These are phyloP conservation scores for Neurospora cerealis DNA, from an alignment of 495 filamentous ascomycete genomes.

Conservation along the genomic window DNA sequence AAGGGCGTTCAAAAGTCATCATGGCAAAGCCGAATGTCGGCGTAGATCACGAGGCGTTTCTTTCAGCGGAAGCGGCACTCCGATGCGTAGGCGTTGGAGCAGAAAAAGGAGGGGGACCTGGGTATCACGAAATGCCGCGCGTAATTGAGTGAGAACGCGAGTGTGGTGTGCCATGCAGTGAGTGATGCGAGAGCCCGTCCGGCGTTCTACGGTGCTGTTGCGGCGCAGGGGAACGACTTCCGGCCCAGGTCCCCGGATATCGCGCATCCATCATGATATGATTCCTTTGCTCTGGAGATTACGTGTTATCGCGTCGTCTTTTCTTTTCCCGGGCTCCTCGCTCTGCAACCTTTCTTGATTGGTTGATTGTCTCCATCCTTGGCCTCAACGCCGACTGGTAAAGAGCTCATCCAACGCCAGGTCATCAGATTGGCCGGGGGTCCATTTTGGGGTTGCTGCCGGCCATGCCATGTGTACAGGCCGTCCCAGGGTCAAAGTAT, in stretches of 20 bases:
- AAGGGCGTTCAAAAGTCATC: neutral
- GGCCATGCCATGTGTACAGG: neutral
- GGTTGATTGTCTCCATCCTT: neutral
- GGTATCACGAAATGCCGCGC: neutral
- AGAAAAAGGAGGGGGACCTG: neutral
- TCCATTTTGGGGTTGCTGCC: neutral
- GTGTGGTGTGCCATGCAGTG: neutral
- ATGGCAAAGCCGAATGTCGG: neutral
- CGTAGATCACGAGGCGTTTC: neutral
- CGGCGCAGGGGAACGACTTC: neutral
- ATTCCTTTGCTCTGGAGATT: neutral
- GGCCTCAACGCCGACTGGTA: neutral
- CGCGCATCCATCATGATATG: neutral
- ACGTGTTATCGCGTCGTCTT: neutral
- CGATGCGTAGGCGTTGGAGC: neutral
- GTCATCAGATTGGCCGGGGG: neutral
- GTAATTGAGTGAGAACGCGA: neutral
- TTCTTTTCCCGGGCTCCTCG: neutral
- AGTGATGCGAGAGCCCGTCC: neutral
- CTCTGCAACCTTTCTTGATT: neutral
- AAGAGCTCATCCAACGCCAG: neutral
- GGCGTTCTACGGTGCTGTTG: neutral
- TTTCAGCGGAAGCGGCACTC: neutral
- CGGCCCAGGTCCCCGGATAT: neutral
- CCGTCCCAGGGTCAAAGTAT: neutral